Evolutionary conservation across 2,329 filamentous ascomycete species (phyloP).

Genomic region (Trichoderma aggressivum): DNA sequence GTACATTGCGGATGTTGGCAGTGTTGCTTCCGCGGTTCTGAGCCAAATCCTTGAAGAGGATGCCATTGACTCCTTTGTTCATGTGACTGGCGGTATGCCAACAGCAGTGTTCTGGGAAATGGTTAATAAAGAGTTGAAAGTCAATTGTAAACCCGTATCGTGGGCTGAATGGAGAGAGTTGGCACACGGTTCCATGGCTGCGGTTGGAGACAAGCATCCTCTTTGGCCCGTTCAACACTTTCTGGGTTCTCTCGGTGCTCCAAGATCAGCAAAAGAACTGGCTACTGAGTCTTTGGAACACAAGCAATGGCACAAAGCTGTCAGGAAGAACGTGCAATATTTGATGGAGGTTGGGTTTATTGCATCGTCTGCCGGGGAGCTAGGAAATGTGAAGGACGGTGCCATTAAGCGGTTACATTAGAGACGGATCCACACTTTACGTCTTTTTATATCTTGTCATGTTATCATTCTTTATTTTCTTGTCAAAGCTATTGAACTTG

Average conservation of each 20-base stretch:
- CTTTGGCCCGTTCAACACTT: constrained; percentile 29
- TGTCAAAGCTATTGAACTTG: background rate
- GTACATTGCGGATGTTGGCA: constrained; percentile 20
- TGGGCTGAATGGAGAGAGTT: constrained; percentile 21
- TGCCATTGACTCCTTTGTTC: constrained; percentile 8
- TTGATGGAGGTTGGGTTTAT: constrained; percentile 7
- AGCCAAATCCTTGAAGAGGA: background rate
- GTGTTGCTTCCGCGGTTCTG: constrained; percentile 20
- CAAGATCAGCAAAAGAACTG: background rate
- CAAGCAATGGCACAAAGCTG: background rate
- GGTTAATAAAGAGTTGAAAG: constrained; percentile 18
- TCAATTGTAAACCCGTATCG: constrained; percentile 7
- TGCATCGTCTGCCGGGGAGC: background rate
- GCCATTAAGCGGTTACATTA: background rate
- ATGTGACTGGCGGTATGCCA: constrained; percentile 20
- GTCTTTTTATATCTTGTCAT: background rate
- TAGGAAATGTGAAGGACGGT: background rate
- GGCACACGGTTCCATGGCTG: constrained; percentile 14
- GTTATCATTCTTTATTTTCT: background rate
- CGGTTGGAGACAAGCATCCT: constrained; percentile 23
- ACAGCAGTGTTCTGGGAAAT: constrained; percentile 23
- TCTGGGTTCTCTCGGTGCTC: constrained; percentile 8
- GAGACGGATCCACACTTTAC: background rate
- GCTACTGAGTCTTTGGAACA: background rate
- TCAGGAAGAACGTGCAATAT: constrained; percentile 4